Conservation (phyloP, 2,329 filamentous ascomycete species). For the Phymatotrichopsis omnivora region DNA sequence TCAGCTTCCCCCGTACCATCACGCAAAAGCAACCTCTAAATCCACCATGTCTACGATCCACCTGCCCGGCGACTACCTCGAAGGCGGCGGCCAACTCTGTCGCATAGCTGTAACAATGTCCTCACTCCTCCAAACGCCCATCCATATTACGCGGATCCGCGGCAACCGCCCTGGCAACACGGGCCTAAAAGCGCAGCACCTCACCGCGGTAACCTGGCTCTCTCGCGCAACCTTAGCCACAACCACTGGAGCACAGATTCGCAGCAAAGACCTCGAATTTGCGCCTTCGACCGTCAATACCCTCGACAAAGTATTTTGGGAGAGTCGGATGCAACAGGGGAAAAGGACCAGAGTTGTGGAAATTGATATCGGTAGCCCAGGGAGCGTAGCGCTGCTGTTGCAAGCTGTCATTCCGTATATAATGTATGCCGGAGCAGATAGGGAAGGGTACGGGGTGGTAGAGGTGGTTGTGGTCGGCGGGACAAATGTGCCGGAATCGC, state of each 20-base stretch:
- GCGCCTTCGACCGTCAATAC: slow-evolving; percentile 1
- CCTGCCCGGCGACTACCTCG: slow-evolving; percentile 49
- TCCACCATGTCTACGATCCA: too few relatives aligned
- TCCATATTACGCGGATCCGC: slow-evolving; percentile 47
- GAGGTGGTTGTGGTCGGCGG: slow-evolving; percentile 46
- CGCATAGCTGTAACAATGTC: slow-evolving; percentile 48
- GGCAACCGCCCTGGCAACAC: slow-evolving; percentile 42
- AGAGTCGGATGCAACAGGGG: too few relatives aligned
- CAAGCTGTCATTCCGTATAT: slow-evolving; percentile 52
- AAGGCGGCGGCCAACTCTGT: slow-evolving; percentile 53
- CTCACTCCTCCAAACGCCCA: slow-evolving; percentile 45
- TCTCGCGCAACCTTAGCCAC: slow-evolving; percentile 43
- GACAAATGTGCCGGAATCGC: slow-evolving; percentile 49
- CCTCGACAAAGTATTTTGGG: too few relatives aligned
- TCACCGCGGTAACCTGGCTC: slow-evolving; percentile 47
- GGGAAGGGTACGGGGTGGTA: slow-evolving; percentile 3
- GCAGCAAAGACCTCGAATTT: slow-evolving; percentile 6
- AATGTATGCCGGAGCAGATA: slow-evolving; percentile 41
- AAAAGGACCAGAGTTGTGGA: neutral
- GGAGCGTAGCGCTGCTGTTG: slow-evolving; percentile 49
- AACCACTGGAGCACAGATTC: slow-evolving; percentile 5
- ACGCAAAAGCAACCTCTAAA: neutral
- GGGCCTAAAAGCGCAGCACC: slow-evolving; percentile 54
- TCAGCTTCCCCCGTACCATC: too few relatives aligned
- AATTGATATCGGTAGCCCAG: slow-evolving; percentile 43